Base-by-base conservation (phyloP, 306 rosid species). In the Prunus kanzakura region DNA sequence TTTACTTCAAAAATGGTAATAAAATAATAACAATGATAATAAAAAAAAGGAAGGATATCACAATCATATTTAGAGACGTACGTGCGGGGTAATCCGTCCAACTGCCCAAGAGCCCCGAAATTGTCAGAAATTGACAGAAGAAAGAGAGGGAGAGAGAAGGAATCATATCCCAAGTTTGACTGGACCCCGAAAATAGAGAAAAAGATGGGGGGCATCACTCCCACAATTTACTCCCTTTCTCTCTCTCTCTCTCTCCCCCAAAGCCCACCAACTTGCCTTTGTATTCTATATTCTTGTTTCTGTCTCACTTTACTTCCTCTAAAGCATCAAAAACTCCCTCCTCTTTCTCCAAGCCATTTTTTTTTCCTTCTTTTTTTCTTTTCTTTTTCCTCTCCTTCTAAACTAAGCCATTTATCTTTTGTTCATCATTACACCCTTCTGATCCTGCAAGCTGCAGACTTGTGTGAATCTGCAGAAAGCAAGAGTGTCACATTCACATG, bases 71-170 rank as follows among this genome's bases (percentile, higher is more conserved):
- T 25, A 45, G 69, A 73, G 77, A 46, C 77, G 69, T 73, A 27
- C 77, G 77, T 73, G 69, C 77, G 77, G 77, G 69, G 69, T 27
- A 73, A 60, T 45, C 69, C 77, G 35, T 61, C 77, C 77, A 45
- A 27, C 69, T 15, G 50, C 68, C 68, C 11, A 25, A 43, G 27
- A 22, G 55, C 27, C 72, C 56, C 15, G 20, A 46, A 58, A 43
- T 73, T 73, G 76, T 43, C 76, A 58, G 38, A 19, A 41, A 41
- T 27, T 58, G 76, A 71, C 38, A 56, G 52, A 38, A 12, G 50
- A 71, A 11, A 20, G 63, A 71, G 4, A 70, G 30, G 32, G 72
- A 45, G 22, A 51, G 51, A 72, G 67, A 35, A 23, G 29, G 69
- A 61, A 46, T 47, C 77, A 6, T 73, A 73, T 61, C 69, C 69